These are phyloP conservation scores for Pholiota adiposa DNA, from an alignment of 1,284 basidiomycete genomes.

Conservation along the genomic window DNA sequence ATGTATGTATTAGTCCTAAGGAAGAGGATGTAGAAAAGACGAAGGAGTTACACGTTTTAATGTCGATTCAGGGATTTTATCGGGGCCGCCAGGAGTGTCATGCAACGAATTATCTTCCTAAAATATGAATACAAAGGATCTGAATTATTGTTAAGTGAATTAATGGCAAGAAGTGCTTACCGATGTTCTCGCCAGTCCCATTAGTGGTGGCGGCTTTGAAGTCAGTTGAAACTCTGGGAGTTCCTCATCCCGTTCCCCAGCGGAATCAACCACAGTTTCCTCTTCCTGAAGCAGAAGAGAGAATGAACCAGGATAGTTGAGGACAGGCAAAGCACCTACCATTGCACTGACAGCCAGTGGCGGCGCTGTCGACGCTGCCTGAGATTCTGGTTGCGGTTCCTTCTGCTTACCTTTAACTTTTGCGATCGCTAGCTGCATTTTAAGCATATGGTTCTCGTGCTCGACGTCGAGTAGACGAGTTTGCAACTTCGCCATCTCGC, in stretches of 20 bases:
- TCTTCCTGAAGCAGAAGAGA: too few relatives aligned
- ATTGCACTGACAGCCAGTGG: not conserved
- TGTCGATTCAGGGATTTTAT: not conserved
- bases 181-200: too few relatives aligned
- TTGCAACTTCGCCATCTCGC: not conserved
- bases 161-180: too few relatives aligned
- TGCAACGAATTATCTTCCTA: not conserved
- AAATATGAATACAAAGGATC: not conserved
- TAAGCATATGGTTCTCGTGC: not conserved
- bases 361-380: not conserved
- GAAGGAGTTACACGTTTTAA: not conserved
- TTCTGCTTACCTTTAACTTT: not conserved
- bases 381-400: not conserved
- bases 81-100: not conserved
- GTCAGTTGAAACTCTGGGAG: not conserved
- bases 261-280: too few relatives aligned
- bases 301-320: too few relatives aligned
- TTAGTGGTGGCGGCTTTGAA: too few relatives aligned
- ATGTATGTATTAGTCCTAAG: not conserved
- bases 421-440: not conserved
- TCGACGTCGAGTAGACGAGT: not conserved
- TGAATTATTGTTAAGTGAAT: too few relatives aligned
- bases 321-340: not conserved
- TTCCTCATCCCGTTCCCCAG: too few relatives aligned
- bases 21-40: not conserved